These are phyloP conservation scores for Amanita polypyramis DNA, from an alignment of 768 basidiomycete species.

Conservation along the genomic window DNA sequence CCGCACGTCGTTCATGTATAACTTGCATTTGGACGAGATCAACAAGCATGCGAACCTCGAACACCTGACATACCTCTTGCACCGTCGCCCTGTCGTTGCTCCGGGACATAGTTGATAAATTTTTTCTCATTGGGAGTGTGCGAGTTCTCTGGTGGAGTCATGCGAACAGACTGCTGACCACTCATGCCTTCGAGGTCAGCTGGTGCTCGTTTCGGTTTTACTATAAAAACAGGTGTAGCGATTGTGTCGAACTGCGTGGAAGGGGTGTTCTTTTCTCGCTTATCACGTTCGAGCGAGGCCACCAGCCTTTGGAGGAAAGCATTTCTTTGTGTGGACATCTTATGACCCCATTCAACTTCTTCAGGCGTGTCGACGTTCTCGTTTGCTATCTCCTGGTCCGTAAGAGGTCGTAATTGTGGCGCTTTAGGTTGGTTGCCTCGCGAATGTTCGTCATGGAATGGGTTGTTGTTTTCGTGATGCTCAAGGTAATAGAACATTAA, in stretches of 20 bases:
- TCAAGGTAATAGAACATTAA: slow-evolving; percentile 78
- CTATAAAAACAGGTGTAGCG: not conserved
- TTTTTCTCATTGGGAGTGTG: not conserved
- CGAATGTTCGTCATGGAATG: slow-evolving; percentile 64
- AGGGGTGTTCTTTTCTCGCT: slow-evolving; percentile 26
- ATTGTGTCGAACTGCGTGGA: slow-evolving; percentile 36
- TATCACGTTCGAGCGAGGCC: slow-evolving; percentile 40
- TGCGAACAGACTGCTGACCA: not conserved
- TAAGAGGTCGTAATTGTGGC: slow-evolving; percentile 47
- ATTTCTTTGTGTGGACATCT: slow-evolving; percentile 66
- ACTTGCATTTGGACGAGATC: not conserved
- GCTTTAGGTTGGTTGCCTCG: slow-evolving; percentile 47
- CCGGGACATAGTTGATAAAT: slow-evolving; percentile 1
- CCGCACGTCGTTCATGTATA: not conserved
- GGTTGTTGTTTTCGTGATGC: slow-evolving; percentile 49
- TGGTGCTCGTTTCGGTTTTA: slow-evolving; percentile 1
- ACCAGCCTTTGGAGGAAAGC: slow-evolving; percentile 64
- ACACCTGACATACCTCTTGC: not conserved
- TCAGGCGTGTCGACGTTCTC: slow-evolving; percentile 76
- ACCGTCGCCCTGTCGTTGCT: not conserved
- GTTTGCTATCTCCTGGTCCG: slow-evolving; percentile 37
- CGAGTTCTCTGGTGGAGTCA: not conserved
- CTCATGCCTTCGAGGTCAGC: not conserved
- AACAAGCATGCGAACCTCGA: not conserved
- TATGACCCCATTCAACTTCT: slow-evolving; percentile 68